Evolutionary conservation across 441 rosid genomes (phyloP), one percentile per base, ranked within the genome.

Genomic region (Pelargonium australe): DNA sequence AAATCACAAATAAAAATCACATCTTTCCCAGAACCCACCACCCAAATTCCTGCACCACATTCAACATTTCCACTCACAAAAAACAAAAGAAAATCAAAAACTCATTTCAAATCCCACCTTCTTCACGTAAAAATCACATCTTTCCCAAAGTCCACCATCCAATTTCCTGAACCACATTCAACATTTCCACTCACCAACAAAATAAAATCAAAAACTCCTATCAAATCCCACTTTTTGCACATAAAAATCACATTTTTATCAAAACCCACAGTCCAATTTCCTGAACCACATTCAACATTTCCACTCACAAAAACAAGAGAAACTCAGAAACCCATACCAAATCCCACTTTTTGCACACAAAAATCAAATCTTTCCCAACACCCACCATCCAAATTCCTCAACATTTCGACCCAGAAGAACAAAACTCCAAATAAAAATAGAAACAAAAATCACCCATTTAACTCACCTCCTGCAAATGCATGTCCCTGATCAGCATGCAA

Each of bases 391-490:
- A 19, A 53, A 43, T 8, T 10, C 47, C 37, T 34, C 53, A 47
- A 47, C 53, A 47, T 47, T 47, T 47, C n/a, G 14, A 47, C 53
- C 13, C n/a, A 10, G 13, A 47, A 10, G n/a, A 47, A 47, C n/a
- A 47, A 12, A 57, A 17, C 19, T 7, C 11, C 62, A 17, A 8
- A 8, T 23, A 60, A 61, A 61, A 23, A 61, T 0, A 3, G 7
- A 61, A 25, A 61, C 2, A 1, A 10, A 1, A 61, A 61, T 2
- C 63, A 61, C 40, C 64, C 64, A 61, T 61, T 53, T 61, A 11
- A 57, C 82, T 73, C 57, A 75, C 82, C 83, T 73, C 40, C 7
- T 51, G 71, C 63, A 68, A 87, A 61, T 81, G 87, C 80, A 76
- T 68, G 73, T 68, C 51, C 72, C 64, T 57, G 75, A 80, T 70